Base-by-base conservation (phyloP, 495 filamentous ascomycete species). In the Oidiodendron maius region DNA sequence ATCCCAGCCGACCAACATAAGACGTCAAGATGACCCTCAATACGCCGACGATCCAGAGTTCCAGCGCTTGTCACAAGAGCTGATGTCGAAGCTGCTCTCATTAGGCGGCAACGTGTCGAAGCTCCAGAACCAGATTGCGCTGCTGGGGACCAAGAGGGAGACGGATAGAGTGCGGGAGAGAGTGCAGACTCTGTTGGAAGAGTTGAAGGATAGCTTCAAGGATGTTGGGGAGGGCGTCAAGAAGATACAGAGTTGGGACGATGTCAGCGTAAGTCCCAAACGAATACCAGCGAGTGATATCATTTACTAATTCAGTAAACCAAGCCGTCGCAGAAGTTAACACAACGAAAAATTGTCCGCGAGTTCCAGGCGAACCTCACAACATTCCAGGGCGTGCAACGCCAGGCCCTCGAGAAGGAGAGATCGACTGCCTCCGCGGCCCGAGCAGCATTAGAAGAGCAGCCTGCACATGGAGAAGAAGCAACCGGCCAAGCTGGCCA, bases 31-130 rank as follows among this genome's bases (percentile, higher is more conserved):
- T 53, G 86, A 90, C 70, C 81, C 84, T 39, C 82, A 89, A 55
- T 95, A 94, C 65, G 72, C 84, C 52, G 93, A 99, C 69, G 91
- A 96, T 61, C 94, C 94, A 37, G 90, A 93, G 55, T 99, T 97
- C 77, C 75, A 83, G 54, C 74, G 74, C 16, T 77, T 94, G 53
- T 87, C 89, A 51, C 82, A 87, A 59, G 75, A 80, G 18, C 78
- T 97, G 41, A 91, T 84, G 58, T 83, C 87, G 59, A 82, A 89
- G 65, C 75, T 99, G 20, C 95, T 96, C 65, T 77, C 75, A 21
- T 76, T 99, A 45, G 95, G 89, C 17, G 82, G 83, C 35, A 94
- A 93, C 62, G 89, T 95, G 56, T 81, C 85, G 47, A 80, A 81
- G 23, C 72, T 99, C 4, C 84, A 78, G 34, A 80, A 80, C 48